Evolutionary conservation across 495 filamentous ascomycete genomes (phyloP), one percentile per base, ranked within the genome.

Genomic region (Filosporella fistucella): DNA sequence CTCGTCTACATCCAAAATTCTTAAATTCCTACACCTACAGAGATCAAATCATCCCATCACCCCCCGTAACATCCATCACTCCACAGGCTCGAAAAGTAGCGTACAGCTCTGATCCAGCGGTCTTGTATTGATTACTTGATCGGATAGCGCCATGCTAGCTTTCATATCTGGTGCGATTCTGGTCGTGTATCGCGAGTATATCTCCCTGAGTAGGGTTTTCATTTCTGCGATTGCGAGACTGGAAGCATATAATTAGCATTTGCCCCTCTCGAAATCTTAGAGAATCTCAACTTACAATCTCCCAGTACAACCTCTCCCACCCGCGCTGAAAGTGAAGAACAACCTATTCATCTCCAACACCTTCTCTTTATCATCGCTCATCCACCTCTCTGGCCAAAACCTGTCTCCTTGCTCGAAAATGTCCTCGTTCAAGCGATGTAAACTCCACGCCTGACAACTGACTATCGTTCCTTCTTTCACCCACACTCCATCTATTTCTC

Each of bases 201-300:
- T 67, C 29, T 73, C 76, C 17, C 62, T 61, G 16, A 85, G 66
- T 28, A 84, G 57, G 5, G 68, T 66, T 63, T 80, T 84, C 79
- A 85, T 84, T 56, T 85, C 80, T 23, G 75, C 71, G n/a, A 80
- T 69, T 0, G 80, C 81, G 29, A 85, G 66, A 57, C 80, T 84
- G 47, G 10, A 9, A 18, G 13, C 26, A 9, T 2, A 39, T 5
- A 56, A 35, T 3, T n/a, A n/a, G n/a, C n/a, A n/a, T n/a, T n/a
- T n/a, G n/a, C n/a, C n/a, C n/a, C n/a, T n/a, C n/a, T n/a, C n/a
- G n/a, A n/a, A n/a, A n/a, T n/a, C n/a, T n/a, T n/a, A n/a, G n/a
- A n/a, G n/a, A n/a, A n/a, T n/a, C n/a, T 11, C 7, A 39, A 46
- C 74, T 63, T 63, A 74, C 76, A 77, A 74, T 53, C 72, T 77